Evolutionary conservation across 345 rosid genomes (phyloP).

Genomic region (Isatis tinctoria): DNA sequence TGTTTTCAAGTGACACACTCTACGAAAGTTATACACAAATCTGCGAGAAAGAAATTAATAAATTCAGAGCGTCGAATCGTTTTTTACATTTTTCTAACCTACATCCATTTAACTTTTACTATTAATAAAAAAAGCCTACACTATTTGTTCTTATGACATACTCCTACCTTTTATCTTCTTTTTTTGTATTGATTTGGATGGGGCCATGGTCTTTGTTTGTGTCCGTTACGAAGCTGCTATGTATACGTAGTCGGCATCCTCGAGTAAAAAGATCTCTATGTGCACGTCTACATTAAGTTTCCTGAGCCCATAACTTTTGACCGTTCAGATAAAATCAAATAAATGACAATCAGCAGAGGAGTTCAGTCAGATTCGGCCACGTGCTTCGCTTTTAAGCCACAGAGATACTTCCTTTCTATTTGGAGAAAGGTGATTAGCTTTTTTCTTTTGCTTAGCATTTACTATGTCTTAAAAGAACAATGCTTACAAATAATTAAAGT

Average conservation of each 20-base stretch:
- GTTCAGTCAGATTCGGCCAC: neutral
- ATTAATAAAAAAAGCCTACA: neutral
- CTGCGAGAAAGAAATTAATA: neutral
- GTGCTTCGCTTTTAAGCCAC: neutral
- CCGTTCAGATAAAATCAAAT: neutral
- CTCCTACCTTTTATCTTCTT: neutral
- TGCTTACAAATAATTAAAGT: no score
- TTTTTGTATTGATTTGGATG: neutral
- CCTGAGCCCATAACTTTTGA: neutral
- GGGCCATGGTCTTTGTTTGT: neutral
- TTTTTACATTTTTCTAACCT: neutral
- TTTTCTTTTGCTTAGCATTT: neutral
- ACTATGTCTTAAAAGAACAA: neutral
- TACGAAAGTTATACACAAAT: neutral
- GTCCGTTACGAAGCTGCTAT: neutral
- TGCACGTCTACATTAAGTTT: slow-evolving; percentile 9
- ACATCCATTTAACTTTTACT: neutral
- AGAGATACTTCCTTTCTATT: neutral
- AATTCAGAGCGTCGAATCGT: neutral
- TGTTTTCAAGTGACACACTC: neutral
- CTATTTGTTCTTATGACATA: neutral
- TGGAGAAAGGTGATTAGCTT: neutral
- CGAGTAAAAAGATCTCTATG: neutral
- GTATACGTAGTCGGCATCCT: neutral
- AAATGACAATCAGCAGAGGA: neutral